Evolutionary conservation across 208 protist genomes (phyloP), one percentile per base, ranked within the genome.

Genomic region (Leishmania braziliensis): DNA sequence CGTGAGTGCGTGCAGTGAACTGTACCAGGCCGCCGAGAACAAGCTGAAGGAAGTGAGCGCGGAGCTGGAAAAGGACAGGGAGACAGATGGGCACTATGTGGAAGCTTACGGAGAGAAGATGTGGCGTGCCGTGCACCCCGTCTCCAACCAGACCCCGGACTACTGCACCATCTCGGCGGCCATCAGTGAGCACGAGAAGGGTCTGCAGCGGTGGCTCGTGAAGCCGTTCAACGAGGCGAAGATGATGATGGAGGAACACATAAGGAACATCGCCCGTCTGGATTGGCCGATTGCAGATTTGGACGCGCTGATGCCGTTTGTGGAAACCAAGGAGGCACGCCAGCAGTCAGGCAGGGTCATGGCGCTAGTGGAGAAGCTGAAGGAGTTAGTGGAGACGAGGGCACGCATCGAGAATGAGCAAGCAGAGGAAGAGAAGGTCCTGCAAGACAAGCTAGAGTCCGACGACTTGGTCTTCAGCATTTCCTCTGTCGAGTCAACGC

Each of bases 231-330:
- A 74, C 23, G 77, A 79, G 20, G 87, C 86, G n/a, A 91, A 91
- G 81, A 77, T 66, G 74, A 83, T 81, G 50, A 70, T 96, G 60
- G 84, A 92, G 51, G 79, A 78, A 5, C 90, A 91, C 83, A 76
- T 94, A 53, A 86, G 88, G 36, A 77, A 93, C 79, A 80, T 96
- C 23, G 88, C 91, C 5, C 90, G 92, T 18, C 82, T 97, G 18
- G 91, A 94, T 80, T 95, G 89, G 89, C 77, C 89, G 10, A 92
- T 94, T 74, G 58, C 12, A 9, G 95, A 97, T 71, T 71, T 97
- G 39, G 93, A 97, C 73, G 88, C 89, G 26, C 88, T 97, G 46
- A 95, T 97, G 91, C 95, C 95, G 1, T 96, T 93, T 85, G 83
- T 89, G 43, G 86, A 93, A 50, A 92, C 89, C 23, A 91, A 92